These are phyloP conservation scores for Verticillium isaacii DNA, from an alignment of 2,329 filamentous ascomycete species.

Conservation along the genomic window DNA sequence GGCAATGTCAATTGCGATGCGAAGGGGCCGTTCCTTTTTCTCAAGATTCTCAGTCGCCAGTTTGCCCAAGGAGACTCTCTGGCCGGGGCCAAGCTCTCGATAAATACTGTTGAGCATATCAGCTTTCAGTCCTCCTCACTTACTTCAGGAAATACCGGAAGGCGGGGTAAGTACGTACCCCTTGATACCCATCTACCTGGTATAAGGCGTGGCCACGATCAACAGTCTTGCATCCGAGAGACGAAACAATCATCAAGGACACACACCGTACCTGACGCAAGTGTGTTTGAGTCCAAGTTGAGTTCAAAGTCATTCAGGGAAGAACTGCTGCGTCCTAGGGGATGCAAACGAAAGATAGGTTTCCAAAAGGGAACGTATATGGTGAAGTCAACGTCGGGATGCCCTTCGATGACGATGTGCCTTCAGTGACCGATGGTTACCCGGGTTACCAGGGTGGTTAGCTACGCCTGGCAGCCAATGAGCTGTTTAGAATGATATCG, in stretches of 20 bases:
- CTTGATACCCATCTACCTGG: constrained; percentile 56
- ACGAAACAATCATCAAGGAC: background rate
- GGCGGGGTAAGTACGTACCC: constrained; percentile 35
- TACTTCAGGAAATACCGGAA: background rate
- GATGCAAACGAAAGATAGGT: no score
- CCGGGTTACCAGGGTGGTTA: background rate
- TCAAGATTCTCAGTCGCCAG: constrained; percentile 76
- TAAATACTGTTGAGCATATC: constrained; percentile 63
- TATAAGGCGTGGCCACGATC: background rate
- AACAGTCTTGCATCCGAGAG: background rate
- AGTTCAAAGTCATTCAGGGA: no score
- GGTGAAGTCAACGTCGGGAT: background rate
- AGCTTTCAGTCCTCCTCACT: constrained; percentile 2
- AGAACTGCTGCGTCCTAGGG: no score
- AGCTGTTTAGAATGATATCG: background rate
- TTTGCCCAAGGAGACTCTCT: constrained; percentile 75
- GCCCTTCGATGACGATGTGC: background rate
- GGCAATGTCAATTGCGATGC: constrained; percentile 87
- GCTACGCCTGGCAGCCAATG: background rate
- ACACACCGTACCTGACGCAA: no score
- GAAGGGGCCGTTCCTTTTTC: constrained; percentile 64
- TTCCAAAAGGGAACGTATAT: background rate
- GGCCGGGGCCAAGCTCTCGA: constrained; percentile 77
- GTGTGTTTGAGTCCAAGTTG: no score
- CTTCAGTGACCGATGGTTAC: background rate